Evolutionary conservation across 371 early-diverging fungal genomes (phyloP).

Genomic region (Lichtheimia corymbifera): DNA sequence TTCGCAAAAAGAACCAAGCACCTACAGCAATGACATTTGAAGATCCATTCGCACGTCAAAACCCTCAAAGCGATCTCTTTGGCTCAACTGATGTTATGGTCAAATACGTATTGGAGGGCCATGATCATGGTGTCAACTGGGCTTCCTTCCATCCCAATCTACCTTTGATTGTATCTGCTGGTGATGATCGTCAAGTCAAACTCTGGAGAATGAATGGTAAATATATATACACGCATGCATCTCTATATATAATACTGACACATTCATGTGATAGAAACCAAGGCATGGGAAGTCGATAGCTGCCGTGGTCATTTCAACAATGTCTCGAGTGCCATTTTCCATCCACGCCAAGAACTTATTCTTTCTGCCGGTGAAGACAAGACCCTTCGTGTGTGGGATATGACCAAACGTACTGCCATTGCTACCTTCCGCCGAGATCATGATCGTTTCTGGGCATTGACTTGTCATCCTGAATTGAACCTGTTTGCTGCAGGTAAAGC

Average conservation of each 20-base stretch:
- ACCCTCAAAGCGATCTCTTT: conserved; percentile 86
- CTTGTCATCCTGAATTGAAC: conserved; percentile 93
- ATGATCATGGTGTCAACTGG: conserved; percentile 99
- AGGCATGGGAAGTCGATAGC: conserved; percentile 98
- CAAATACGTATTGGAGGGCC: conserved; percentile 98
- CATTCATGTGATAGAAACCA: conserved; percentile 62
- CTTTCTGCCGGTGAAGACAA: conserved; percentile 97
- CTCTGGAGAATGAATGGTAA: conserved; percentile 97
- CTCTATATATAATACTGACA: not conserved
- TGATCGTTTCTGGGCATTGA: conserved; percentile 97
- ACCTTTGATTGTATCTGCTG: conserved; percentile 94
- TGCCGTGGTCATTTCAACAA: conserved; percentile 98
- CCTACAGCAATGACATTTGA: conserved; percentile 61
- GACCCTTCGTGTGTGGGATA: conserved; percentile 96
- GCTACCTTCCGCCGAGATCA: conserved; percentile 94
- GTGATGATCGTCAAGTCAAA: conserved; percentile 98
- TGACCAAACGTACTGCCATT: conserved; percentile 88
- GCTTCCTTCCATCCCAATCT: conserved; percentile 93
- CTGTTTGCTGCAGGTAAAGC: conserved; percentile 90
- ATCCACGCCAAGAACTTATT: conserved; percentile 91
- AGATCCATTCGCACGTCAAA: conserved; percentile 55
- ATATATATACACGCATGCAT: not conserved
- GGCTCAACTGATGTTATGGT: conserved; percentile 94
- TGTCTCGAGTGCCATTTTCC: conserved; percentile 92
- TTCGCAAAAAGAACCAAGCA: conserved; percentile 81